Evolutionary conservation across 2,329 filamentous ascomycete species (phyloP).

Genomic region (Exophiala xenobiotica): DNA sequence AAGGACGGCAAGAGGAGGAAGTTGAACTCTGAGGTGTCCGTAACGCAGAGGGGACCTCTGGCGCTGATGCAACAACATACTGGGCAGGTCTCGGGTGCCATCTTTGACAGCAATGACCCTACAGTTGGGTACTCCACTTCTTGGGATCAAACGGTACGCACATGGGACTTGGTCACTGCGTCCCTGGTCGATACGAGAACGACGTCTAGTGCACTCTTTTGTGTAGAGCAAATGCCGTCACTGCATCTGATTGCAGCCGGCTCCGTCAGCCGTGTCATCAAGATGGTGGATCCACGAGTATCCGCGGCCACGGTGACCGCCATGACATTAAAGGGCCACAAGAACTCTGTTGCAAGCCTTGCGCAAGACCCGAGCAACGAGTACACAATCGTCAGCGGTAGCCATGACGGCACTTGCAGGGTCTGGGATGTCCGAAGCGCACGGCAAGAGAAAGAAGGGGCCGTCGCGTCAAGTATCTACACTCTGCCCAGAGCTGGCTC

Average conservation of each 20-base stretch:
- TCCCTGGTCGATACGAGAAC: constrained; percentile 77
- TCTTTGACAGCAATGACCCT: constrained; percentile 80
- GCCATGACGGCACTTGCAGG: constrained; percentile 86
- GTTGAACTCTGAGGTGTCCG: constrained; percentile 57
- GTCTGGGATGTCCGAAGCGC: constrained; percentile 84
- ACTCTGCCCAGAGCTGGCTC: constrained; percentile 74
- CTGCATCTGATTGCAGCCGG: constrained; percentile 68
- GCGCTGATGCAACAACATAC: constrained; percentile 70
- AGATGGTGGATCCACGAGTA: constrained; percentile 84
- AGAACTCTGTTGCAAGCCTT: constrained; percentile 67
- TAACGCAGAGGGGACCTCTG: constrained; percentile 74
- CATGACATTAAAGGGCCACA: constrained; percentile 89
- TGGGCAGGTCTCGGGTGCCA: constrained; percentile 71
- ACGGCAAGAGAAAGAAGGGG: constrained; percentile 60
- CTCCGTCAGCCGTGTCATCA: constrained; percentile 82
- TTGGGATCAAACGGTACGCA: constrained; percentile 86
- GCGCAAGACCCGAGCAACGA: constrained; percentile 64
- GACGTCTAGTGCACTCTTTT: constrained; percentile 79
- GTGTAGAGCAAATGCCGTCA: constrained; percentile 69
- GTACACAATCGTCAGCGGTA: constrained; percentile 83
- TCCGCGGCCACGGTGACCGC: constrained; percentile 73
- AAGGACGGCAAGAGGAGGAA: constrained; percentile 75
- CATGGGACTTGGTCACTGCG: constrained; percentile 83
- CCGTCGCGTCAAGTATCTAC: constrained; percentile 70
- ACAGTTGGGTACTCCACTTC: constrained; percentile 91